A percentile compares a stretch with the other conserved stretches of the same genome.
Evolutionary conservation across 106 monocot species (phyloP).

Genomic region (Agapanthus africanus): DNA sequence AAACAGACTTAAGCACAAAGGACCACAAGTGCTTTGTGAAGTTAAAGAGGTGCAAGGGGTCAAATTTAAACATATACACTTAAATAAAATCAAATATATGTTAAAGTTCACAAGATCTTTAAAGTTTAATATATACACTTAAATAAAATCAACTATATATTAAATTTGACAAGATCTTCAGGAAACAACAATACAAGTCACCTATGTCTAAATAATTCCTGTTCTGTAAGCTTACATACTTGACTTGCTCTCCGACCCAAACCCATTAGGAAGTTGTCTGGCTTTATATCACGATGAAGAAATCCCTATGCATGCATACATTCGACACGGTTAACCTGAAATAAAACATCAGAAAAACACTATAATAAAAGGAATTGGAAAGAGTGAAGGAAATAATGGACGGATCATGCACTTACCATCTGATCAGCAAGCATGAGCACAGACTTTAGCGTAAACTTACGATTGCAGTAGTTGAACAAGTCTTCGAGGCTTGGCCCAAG

Average conservation of each 20-base stretch:
- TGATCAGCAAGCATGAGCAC: conserved; percentile 21
- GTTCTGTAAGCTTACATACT: conserved; percentile 18
- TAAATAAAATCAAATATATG: no score
- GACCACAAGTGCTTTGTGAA: no score
- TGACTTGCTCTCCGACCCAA: conserved; percentile 85
- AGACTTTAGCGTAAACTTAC: conserved; percentile 42
- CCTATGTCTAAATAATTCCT: background rate
- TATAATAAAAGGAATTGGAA: background rate
- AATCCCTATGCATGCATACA: conserved; percentile 82
- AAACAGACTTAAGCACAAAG: no score
- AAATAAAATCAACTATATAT: no score
- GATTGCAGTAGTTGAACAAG: conserved; percentile 48
- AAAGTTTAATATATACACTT: no score
- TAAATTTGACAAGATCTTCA: no score
- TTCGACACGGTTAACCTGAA: conserved; percentile 77
- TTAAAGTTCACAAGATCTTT: no score
- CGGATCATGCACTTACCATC: conserved; percentile 5
- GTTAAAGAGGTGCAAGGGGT: no score
- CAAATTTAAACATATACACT: conserved; percentile 67
- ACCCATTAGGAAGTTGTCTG: conserved; percentile 94
- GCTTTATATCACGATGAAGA: conserved; percentile 95
- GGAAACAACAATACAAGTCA: background rate
- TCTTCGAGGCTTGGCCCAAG: conserved; percentile 63
- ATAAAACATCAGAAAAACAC: conserved; percentile 15
- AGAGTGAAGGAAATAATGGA: conserved; percentile 3